Evolutionary conservation across 1,139 yeast species (phyloP).

Genomic region (Lodderomyces metapsilosis): DNA sequence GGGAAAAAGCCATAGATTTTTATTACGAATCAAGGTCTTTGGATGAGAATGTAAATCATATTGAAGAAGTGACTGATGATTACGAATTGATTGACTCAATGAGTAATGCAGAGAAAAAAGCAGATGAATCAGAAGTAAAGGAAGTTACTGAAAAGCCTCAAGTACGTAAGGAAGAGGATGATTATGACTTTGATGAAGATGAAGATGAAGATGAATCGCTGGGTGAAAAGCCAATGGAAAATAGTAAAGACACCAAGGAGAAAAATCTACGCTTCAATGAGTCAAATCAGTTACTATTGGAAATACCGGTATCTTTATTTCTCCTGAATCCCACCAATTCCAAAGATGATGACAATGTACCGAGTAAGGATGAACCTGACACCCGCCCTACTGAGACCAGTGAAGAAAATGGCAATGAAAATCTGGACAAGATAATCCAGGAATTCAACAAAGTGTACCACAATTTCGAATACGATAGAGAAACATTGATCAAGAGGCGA

Average conservation of each 20-base stretch:
- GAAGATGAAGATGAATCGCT: constrained; percentile 29
- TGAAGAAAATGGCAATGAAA: constrained; percentile 22
- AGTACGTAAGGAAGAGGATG: constrained; percentile 39
- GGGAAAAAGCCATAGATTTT: constrained; percentile 71
- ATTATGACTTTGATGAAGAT: constrained; percentile 41
- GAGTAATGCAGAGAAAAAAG: constrained; percentile 16
- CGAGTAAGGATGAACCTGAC: neutral
- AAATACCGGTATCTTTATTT: constrained; percentile 30
- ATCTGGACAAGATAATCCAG: constrained; percentile 37
- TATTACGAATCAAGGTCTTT: constrained; percentile 34
- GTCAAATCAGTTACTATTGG: constrained; percentile 28
- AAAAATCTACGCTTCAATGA: constrained; percentile 20
- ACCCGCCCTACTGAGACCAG: neutral
- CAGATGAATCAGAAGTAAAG: constrained; percentile 22
- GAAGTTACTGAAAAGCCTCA: constrained; percentile 19
- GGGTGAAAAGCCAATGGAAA: constrained; percentile 20
- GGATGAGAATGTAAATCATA: constrained; percentile 24
- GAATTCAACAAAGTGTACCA: constrained; percentile 68
- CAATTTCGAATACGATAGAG: constrained; percentile 79
- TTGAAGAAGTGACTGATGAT: constrained; percentile 39
- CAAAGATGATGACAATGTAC: neutral
- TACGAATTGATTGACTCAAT: constrained; percentile 38
- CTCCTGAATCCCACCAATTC: neutral
- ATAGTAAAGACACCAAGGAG: constrained; percentile 17
- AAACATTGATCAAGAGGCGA: constrained; percentile 71